Conservation (phyloP, 257 asterid species). For the Rubia yunnanensis region DNA sequence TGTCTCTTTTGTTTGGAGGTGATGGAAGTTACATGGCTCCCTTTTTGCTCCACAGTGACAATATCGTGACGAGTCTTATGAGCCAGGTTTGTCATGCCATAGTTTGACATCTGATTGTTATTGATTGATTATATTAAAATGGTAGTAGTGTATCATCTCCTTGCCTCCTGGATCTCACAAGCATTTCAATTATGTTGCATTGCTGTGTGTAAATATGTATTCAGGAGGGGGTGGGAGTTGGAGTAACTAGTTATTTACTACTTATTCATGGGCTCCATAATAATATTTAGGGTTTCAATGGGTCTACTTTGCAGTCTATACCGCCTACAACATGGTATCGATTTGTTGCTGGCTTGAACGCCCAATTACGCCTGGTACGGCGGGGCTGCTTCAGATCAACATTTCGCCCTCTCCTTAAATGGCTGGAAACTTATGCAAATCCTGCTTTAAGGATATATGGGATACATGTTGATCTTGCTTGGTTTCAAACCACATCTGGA, state of each 20-base stretch:
- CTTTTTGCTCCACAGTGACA: slow-evolving; percentile 77
- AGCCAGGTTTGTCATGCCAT: slow-evolving; percentile 68
- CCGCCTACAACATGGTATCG: slow-evolving; percentile 98
- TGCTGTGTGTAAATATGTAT: not conserved
- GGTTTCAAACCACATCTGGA: slow-evolving; percentile 67
- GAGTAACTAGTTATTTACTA: not conserved
- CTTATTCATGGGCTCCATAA: not conserved
- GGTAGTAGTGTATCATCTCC: not conserved
- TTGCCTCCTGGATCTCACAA: not conserved
- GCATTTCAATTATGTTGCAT: not conserved
- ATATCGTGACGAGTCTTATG: slow-evolving; percentile 79
- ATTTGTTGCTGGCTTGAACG: slow-evolving; percentile 97
- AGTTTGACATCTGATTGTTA: not conserved
- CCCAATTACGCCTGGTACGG: slow-evolving; percentile 86
- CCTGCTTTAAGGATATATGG: slow-evolving; percentile 67
- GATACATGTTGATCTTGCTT: slow-evolving; percentile 74
- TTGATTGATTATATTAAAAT: not conserved
- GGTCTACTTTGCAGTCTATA: slow-evolving; percentile 41
- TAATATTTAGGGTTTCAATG: not conserved
- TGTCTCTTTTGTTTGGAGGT: slow-evolving; percentile 86
- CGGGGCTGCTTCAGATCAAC: slow-evolving; percentile 70
- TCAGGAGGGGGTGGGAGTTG: not conserved
- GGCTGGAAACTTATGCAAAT: slow-evolving; percentile 82
- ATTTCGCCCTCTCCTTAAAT: slow-evolving; percentile 61
- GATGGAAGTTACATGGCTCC: slow-evolving; percentile 98